Conservation (phyloP, 345 rosid genomes). For the Rhodomyrtus tomentosa region DNA sequence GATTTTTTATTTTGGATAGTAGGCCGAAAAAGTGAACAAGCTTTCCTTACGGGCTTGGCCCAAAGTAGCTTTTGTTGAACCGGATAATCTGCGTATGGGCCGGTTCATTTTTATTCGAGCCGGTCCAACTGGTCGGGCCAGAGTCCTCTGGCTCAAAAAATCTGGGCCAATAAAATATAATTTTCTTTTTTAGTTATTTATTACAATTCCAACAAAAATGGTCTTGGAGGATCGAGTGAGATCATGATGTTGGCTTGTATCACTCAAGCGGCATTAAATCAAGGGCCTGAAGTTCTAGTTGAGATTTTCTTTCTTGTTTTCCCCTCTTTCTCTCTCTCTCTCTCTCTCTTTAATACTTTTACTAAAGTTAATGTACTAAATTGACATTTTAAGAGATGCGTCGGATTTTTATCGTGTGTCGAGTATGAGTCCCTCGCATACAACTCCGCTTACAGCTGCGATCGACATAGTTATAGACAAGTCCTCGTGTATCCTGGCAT, state of each 20-base stretch:
- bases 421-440: fast-evolving
- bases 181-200: background rate
- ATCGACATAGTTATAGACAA: background rate
- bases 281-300: background rate
- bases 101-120: no score
- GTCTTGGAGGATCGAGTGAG: background rate
- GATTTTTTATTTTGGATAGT: no score
- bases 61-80: background rate
- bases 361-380: background rate
- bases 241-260: background rate
- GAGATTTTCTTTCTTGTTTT: background rate
- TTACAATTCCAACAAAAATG: background rate
- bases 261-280: background rate
- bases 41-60: background rate
- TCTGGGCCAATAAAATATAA: background rate
- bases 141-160: background rate
- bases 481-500: background rate
- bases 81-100: background rate
- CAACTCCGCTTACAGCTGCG: background rate
- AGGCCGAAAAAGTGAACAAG: background rate
- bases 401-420: background rate
- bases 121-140: background rate
- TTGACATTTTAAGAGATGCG: background rate
- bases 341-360: background rate
- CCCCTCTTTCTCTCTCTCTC: no score